These are phyloP conservation scores for Arthrobotrys entomopaga DNA, from an alignment of 2,329 filamentous ascomycete genomes.

Conservation along the genomic window DNA sequence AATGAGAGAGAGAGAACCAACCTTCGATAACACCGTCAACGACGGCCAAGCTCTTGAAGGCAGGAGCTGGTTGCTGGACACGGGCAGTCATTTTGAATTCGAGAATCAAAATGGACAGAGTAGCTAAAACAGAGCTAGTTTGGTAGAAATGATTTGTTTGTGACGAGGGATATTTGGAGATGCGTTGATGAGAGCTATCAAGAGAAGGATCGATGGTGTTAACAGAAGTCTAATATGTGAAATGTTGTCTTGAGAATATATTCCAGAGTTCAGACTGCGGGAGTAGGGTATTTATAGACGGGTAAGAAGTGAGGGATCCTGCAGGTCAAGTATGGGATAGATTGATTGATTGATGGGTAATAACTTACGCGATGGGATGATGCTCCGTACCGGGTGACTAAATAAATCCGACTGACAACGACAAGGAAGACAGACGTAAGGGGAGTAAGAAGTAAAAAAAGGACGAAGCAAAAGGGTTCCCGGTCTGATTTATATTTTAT, in stretches of 20 bases:
- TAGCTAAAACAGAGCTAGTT: not conserved
- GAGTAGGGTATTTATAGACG: too few species aligned
- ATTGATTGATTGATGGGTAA: constrained; percentile 9
- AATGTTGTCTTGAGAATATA: not conserved
- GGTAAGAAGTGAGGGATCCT: not conserved
- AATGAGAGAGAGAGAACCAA: constrained; percentile 57
- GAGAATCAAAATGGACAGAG: not conserved
- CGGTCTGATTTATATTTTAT: constrained; percentile 48
- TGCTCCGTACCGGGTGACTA: not conserved
- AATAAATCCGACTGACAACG: constrained; percentile 11
- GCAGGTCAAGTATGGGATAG: constrained; percentile 35
- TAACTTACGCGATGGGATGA: constrained; percentile 25
- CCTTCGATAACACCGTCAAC: constrained; percentile 67
- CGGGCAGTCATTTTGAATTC: constrained; percentile 57
- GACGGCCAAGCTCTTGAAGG: constrained; percentile 66
- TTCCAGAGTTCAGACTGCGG: too few species aligned
- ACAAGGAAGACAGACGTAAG: constrained; percentile 19
- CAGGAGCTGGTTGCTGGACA: constrained; percentile 66
- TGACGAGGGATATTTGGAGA: constrained; percentile 10
- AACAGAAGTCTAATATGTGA: not conserved
- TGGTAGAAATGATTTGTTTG: not conserved
- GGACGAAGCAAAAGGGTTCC: constrained; percentile 4
- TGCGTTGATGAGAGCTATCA: constrained; percentile 35
- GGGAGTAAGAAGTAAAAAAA: constrained; percentile 4
- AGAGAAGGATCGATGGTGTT: constrained; percentile 18